A percentile compares a stretch with the other conserved stretches of the same genome.
phyloP scores from a whole-genome alignment of 2,329 filamentous ascomycete genomes.

The Metarhizium brunneum region DNA sequence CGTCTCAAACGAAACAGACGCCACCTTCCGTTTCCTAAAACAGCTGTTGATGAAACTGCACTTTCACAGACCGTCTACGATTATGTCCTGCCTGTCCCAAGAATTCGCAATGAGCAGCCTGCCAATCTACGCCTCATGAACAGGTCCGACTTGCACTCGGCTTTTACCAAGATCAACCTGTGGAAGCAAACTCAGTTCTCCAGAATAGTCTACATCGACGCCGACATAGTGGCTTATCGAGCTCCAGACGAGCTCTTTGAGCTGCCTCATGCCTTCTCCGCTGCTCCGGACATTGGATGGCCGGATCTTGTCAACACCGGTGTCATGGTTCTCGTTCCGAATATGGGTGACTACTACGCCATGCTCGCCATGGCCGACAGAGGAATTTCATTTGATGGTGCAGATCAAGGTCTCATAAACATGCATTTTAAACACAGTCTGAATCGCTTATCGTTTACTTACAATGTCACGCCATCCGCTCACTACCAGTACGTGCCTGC shows the following conservation, averaged over 20 bases:
- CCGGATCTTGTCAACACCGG: conserved; percentile 98
- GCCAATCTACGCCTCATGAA: conserved; percentile 88
- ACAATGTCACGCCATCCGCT: conserved; percentile 93
- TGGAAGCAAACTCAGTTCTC: conserved; percentile 88
- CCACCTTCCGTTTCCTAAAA: background rate
- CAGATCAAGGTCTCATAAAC: conserved; percentile 91
- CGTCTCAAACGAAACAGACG: background rate
- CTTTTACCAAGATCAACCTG: conserved; percentile 92
- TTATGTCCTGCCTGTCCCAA: conserved; percentile 75
- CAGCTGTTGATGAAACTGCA: background rate
- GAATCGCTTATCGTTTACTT: conserved; percentile 85
- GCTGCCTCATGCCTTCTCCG: conserved; percentile 47
- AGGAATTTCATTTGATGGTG: conserved; percentile 91
- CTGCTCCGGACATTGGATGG: conserved; percentile 94
- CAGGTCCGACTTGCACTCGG: conserved; percentile 78
- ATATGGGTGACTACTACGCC: conserved; percentile 80
- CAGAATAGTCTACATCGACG: conserved; percentile 90
- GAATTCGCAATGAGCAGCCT: conserved; percentile 66
- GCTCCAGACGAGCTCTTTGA: conserved; percentile 90
- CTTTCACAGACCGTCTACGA: conserved; percentile 65
- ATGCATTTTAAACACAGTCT: conserved; percentile 81
- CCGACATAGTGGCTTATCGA: conserved; percentile 82
- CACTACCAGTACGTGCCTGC: conserved; percentile 97
- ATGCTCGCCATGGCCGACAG: conserved; percentile 74
- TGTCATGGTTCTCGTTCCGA: conserved; percentile 82